Conservation (phyloP, 805 yeast species). For the Candida michaelii region DNA sequence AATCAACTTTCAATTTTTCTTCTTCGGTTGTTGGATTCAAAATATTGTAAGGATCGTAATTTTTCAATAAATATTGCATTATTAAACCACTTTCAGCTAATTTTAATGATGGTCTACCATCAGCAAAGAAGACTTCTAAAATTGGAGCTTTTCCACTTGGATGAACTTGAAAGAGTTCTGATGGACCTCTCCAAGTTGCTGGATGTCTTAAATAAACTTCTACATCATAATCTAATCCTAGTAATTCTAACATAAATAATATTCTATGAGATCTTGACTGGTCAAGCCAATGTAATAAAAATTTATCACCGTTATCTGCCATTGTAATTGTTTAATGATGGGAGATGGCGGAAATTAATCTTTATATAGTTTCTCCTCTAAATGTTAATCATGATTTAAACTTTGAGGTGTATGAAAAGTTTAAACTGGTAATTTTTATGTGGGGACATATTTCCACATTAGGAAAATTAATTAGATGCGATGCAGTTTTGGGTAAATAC, state of each 20-base stretch:
- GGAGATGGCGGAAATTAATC: neutral
- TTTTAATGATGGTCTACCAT: slow-evolving; percentile 33
- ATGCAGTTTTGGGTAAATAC: slow-evolving; percentile 3
- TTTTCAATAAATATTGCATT: slow-evolving; percentile 34
- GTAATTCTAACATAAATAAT: slow-evolving; percentile 63
- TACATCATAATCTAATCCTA: slow-evolving; percentile 54
- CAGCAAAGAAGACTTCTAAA: slow-evolving; percentile 41
- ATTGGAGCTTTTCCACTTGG: slow-evolving; percentile 68
- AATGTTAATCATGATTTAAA: neutral
- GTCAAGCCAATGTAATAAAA: slow-evolving; percentile 38
- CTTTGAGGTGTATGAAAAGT: neutral
- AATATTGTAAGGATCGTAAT: slow-evolving; percentile 32
- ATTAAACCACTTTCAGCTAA: slow-evolving; percentile 41
- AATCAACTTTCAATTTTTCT: slow-evolving; percentile 48
- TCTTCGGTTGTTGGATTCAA: slow-evolving; percentile 30
- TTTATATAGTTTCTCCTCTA: neutral
- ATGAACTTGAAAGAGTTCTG: slow-evolving; percentile 50
- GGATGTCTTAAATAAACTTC: slow-evolving; percentile 52
- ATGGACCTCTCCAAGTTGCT: slow-evolving; percentile 44
- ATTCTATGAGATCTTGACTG: slow-evolving; percentile 62
- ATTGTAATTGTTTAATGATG: slow-evolving; percentile 8
- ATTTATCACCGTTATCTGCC: slow-evolving; percentile 15
- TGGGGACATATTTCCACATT: slow-evolving; percentile 10
- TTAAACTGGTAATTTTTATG: slow-evolving; percentile 1
- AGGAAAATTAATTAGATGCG: slow-evolving; percentile 10